Base-by-base conservation (phyloP, 1,284 basidiomycete species). In the Naganishia albida region DNA sequence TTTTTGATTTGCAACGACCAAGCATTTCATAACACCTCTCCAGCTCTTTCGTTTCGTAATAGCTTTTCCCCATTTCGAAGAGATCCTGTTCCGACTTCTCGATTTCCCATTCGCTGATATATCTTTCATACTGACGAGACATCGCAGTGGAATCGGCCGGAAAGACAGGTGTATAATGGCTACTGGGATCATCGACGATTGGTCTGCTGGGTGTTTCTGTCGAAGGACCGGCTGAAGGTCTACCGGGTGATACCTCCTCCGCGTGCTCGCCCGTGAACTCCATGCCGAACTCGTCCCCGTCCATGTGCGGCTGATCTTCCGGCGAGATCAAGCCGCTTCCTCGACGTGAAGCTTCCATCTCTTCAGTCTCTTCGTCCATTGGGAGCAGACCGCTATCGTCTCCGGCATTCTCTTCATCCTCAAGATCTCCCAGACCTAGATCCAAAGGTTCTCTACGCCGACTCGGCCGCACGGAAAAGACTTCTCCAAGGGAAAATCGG, bases 31-130 rank as follows among this genome's bases (percentile, higher is more conserved):
- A 84, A 44, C 88, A 90, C 67, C 93, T 84, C 63, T 87, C 83
- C 70, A 89, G 88, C 73, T 98, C 92, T 69, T 88, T 88, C 23
- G 86, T 82, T 68, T 92, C 87, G 70, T 92, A 86, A 72, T 87
- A 88, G 8, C 86, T 81, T 68, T 87, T 88, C 1, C 91, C 93
- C 28, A 89, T 83, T 66, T 85, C 78, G 71, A 92, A 83, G 13
- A 74, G 68, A 65, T 83, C 83, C 59, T 80, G 76, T 43, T 83
- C 82, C 10, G 40, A 50, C n/a, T 40, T 60, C 34, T 68, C 63
- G 20, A 66, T 52, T 20, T 65, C 56, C 44, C 40, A 52, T 52
- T 65, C 64, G 20, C 30, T 60, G 12, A 60, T 49, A 30, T 71
- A 74, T 51, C 71, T 72, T 23, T 28, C 46, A 10, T 62, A 56